Percentiles rank a stretch among this genome's conserved stretches.
phyloP scores from a whole-genome alignment of 2,329 filamentous ascomycete genomes.

The Pseudofabraea citricarpa region DNA sequence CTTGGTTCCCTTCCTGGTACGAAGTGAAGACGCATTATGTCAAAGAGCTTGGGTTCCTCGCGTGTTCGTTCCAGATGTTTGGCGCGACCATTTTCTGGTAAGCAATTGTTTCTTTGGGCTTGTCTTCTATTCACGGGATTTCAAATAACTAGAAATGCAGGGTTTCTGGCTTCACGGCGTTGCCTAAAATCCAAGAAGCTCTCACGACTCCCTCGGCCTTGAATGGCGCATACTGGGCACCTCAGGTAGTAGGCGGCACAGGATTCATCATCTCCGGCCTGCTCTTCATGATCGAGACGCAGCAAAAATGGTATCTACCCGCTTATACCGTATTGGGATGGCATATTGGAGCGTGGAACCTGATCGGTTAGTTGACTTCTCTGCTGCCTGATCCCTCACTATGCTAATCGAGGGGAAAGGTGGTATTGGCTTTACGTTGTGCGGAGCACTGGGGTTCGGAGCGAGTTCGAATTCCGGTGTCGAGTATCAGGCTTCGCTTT shows the following conservation, averaged over 20 bases:
- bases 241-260: slow-evolving; percentile 56
- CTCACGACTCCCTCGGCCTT: slow-evolving; percentile 38
- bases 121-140: no score
- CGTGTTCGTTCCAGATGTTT: slow-evolving; percentile 49
- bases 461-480: slow-evolving; percentile 31
- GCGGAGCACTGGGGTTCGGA: slow-evolving; percentile 50
- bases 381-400: background rate
- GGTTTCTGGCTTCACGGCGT: slow-evolving; percentile 55
- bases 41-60: slow-evolving; percentile 58
- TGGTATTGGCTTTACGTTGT: slow-evolving; percentile 55
- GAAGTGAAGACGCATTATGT: slow-evolving; percentile 57
- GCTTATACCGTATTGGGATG: slow-evolving; percentile 54
- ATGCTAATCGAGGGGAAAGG: slow-evolving; percentile 3
- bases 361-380: slow-evolving; percentile 43
- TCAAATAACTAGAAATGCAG: no score
- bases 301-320: slow-evolving; percentile 57
- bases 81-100: slow-evolving; percentile 57
- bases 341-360: slow-evolving; percentile 64
- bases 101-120: no score
- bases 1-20: slow-evolving; percentile 53
- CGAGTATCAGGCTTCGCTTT: slow-evolving; percentile 42
- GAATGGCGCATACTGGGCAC: slow-evolving; percentile 57
- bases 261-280: slow-evolving; percentile 55
- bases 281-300: slow-evolving; percentile 64
- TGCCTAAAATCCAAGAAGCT: slow-evolving; percentile 49